These are phyloP conservation scores for Quercus phellos DNA, from an alignment of 331 rosid species.

Conservation along the genomic window DNA sequence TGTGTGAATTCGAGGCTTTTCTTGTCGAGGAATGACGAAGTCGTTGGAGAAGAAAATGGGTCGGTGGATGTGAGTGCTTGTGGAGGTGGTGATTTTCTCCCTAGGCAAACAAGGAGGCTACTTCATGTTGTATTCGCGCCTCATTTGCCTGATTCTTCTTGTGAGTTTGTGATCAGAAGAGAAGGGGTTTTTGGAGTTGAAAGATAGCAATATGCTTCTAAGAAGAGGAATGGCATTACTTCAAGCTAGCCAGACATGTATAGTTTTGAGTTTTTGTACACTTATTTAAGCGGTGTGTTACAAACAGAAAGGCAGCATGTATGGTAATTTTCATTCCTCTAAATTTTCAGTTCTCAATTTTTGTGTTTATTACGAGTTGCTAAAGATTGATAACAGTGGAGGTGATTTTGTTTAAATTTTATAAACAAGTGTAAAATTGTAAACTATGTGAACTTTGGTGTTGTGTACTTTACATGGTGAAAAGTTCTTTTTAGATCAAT, in stretches of 20 bases:
- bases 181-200: conserved; percentile 59
- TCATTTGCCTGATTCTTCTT: conserved; percentile 60
- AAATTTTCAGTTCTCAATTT: background rate
- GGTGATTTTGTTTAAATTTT: background rate
- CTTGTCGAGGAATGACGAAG: conserved; percentile 47
- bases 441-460: background rate
- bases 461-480: background rate
- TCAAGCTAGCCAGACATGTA: background rate
- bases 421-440: background rate
- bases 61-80: background rate
- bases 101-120: conserved; percentile 35
- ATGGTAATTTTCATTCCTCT: no score
- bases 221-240: no score
- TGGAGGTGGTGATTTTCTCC: conserved; percentile 12
- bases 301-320: no score
- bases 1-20: conserved; percentile 87
- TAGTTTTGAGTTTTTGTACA: background rate
- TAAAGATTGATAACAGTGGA: background rate
- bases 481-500: no score
- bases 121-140: conserved; percentile 73
- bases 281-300: no score
- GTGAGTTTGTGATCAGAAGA: conserved; percentile 39
- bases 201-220: background rate
- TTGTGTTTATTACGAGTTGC: background rate
- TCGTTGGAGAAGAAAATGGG: conserved; percentile 20